Conservation (phyloP, 2,329 filamentous ascomycete species). For the Venturiaceae sp. region DNA sequence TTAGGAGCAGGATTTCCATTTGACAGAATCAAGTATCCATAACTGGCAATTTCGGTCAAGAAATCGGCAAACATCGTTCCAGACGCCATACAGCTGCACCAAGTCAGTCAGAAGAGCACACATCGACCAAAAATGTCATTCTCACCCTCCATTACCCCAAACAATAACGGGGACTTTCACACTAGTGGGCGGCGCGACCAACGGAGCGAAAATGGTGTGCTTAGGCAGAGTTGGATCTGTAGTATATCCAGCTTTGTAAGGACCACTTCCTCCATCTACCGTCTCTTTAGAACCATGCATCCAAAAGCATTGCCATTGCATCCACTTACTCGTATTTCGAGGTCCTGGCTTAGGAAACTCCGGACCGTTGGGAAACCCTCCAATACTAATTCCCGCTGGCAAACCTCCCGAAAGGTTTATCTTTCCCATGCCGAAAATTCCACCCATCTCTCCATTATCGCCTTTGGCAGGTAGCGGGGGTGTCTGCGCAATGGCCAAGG, state of each 20-base stretch:
- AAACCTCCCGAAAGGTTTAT: background rate
- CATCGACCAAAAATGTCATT: background rate
- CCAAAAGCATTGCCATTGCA: background rate
- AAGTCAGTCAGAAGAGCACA: background rate
- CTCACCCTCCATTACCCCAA: conserved; percentile 7
- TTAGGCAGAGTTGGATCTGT: background rate
- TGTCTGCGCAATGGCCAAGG: background rate
- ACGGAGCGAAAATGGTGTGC: conserved; percentile 8
- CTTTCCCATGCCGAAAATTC: background rate
- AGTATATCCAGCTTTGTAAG: conserved; percentile 3
- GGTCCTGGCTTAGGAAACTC: background rate
- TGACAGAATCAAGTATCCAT: conserved; percentile 9
- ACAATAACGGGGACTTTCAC: conserved; percentile 7
- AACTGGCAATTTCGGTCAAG: conserved; percentile 6
- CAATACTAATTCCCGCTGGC: background rate
- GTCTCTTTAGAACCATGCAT: background rate
- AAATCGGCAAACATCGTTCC: conserved; percentile 3
- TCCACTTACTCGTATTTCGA: background rate
- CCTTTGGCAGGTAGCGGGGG: background rate
- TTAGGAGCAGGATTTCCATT: background rate
- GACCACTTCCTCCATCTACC: conserved; percentile 4
- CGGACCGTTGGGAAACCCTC: background rate
- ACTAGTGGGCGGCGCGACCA: background rate
- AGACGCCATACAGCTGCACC: background rate
- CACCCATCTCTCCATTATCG: background rate